Evolutionary conservation across 306 rosid species (phyloP), one percentile per base, ranked within the genome.

Genomic region (Cercis canadensis): DNA sequence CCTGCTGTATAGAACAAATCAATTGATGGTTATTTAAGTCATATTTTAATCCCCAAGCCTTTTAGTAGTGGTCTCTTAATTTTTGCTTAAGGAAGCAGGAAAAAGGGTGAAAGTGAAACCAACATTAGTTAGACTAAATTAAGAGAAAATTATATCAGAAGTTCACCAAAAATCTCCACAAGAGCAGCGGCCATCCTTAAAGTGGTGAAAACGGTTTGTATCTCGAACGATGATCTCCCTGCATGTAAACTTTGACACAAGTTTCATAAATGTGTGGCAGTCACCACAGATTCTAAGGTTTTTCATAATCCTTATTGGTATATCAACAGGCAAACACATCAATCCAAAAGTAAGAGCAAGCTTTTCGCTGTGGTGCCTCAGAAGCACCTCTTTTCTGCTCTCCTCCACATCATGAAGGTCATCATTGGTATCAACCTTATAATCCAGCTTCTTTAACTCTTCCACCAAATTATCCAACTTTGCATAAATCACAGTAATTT

Each of bases 261-360:
- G 67, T 86, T 94, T 90, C 96, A 94, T 84, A 74, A 90, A 94
- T 18, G 81, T 77, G 69, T 94, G 96, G 77, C 97, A 90, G 72
- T 94, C 97, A 69, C 88, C 96, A 80, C 98, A 93, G 41, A 90
- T 93, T 74, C 97, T 90, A 57, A 90, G 92, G 67, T 93, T 90
- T 81, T 93, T 93, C 88, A 90, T 93, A 67, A 93, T 87, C 78
- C 94, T 86, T 70, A 93, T 85, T 37, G 96, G 90, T 44, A 72
- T 82, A 74, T 67, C 76, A 43, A 73, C 18, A 44, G 97, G 94
- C 64, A 88, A 88, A 75, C 86, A 84, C 86, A 90, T 81, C 59
- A 93, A 67, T 24, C 97, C 97, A 81, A 73, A 81, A 53, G 90
- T 70, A 73, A 88, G 65, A 47, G 96, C 97, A 51, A 94, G 92